Evolutionary conservation across 441 rosid species (phyloP), one percentile per base, ranked within the genome.

Genomic region (Adansonia madagascariensis): DNA sequence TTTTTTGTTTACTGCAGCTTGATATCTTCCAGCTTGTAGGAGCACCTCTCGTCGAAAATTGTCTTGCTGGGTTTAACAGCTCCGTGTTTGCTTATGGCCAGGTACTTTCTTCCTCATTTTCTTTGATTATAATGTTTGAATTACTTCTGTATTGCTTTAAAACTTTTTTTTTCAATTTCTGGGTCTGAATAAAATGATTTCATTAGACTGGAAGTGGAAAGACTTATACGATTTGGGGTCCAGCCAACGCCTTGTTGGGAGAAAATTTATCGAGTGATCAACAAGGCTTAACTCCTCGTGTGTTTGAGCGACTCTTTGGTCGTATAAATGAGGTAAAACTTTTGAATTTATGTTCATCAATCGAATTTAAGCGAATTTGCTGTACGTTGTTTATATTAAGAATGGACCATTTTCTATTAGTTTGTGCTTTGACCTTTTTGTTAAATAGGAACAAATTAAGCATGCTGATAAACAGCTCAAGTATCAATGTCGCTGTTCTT

Each of bases 221-320:
- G 84, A 97, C 99, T 15, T 97, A 92, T 84, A 97, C 98, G 12
- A 97, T 97, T 91, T 97, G 98, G 98, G 99, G 99, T 71, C 98
- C 99, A 75, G 88, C 97, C 75, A 92, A 92, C 46, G 95, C 94
- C 70, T 84, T 94, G 79, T 81, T 79, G 78, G 97, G 91, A 82
- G 94, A 88, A 67, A 85, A 87, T 66, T 82, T 87, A 73, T 88
- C 86, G 4, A 84, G 90, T 82, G 98, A 89, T 77, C 90, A 92
- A 74, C 97, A 92, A 86, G 99, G 99, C 79, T 86, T 94, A 80
- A 94, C 98, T 65, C 97, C 98, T 35, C 97, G 97, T 62, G 97
- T 95, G 75, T 91, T 97, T 78, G 91, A 92, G 73, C 77, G 80
- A 78, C 97, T 97, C 73, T 95, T 97, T 82, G 80, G 86, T 61